phyloP scores from a whole-genome alignment of 768 basidiomycete genomes.

The Leucogyrophana mollusca region DNA sequence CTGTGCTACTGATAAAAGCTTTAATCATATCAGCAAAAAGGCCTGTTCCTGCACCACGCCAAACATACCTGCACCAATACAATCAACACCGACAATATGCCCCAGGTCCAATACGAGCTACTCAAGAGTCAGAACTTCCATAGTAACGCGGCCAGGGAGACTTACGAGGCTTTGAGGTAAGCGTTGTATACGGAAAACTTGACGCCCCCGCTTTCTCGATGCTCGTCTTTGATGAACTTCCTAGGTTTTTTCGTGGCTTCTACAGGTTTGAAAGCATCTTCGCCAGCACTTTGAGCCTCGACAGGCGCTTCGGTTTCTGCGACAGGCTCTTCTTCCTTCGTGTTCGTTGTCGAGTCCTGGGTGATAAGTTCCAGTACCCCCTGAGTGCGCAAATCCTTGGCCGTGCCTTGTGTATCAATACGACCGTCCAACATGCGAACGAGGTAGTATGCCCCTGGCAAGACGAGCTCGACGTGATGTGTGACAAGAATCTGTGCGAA shows the following conservation, averaged over 20 bases:
- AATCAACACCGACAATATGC: constrained; percentile 19
- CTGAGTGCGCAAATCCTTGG: constrained; percentile 58
- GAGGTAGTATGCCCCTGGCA: constrained; percentile 70
- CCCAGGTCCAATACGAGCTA: constrained; percentile 33
- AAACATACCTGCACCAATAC: background rate
- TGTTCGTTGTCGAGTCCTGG: constrained; percentile 48
- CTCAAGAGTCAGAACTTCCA: background rate
- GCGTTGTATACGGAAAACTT: constrained; percentile 71
- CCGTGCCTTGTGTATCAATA: constrained; percentile 70
- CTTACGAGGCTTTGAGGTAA: constrained; percentile 70
- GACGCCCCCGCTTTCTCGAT: constrained; percentile 77
- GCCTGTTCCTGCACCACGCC: too few relatives aligned
- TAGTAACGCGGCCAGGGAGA: background rate
- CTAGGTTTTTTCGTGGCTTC: constrained; percentile 54
- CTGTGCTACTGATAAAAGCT: constrained; percentile 23
- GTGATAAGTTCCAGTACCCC: constrained; percentile 66
- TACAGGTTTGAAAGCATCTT: background rate
- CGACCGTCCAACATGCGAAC: constrained; percentile 81
- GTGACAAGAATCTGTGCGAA: constrained; percentile 62
- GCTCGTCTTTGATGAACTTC: constrained; percentile 80
- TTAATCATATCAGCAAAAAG: constrained; percentile 9
- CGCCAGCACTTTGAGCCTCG: constrained; percentile 5
- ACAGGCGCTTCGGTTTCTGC: constrained; percentile 11
- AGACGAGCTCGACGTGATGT: constrained; percentile 81
- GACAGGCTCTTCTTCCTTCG: constrained; percentile 42